phyloP scores from a whole-genome alignment of 176 grass and related monocot genomes.

The Zea luxurians region DNA sequence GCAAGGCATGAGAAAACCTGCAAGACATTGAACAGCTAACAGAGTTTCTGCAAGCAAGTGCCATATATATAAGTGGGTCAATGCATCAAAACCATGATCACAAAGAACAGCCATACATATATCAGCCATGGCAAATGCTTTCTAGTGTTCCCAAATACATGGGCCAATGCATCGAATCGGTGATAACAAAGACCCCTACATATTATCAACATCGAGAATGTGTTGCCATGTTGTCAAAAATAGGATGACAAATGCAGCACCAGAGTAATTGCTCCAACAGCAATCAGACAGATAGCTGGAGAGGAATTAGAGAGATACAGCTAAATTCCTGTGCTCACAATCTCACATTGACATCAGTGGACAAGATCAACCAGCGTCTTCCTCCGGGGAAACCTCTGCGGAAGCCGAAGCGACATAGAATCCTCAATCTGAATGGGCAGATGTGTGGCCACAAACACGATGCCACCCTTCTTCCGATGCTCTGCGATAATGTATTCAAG shows the following conservation, averaged over 20 bases:
- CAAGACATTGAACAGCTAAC: slow-evolving; percentile 6
- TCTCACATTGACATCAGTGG: slow-evolving; percentile 46
- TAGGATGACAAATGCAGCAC: slow-evolving; percentile 27
- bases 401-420: slow-evolving; percentile 77
- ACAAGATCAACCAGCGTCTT: slow-evolving; percentile 86
- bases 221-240: slow-evolving; percentile 32
- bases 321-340: slow-evolving; percentile 28
- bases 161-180: neutral
- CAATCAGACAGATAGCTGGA: slow-evolving; percentile 7
- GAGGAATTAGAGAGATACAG: slow-evolving; percentile 37
- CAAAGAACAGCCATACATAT: slow-evolving; percentile 12
- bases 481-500: slow-evolving; percentile 83
- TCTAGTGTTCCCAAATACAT: neutral
- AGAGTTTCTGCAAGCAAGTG: slow-evolving; percentile 32
- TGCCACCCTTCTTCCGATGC: slow-evolving; percentile 89
- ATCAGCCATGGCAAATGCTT: slow-evolving; percentile 7
- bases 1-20: slow-evolving; percentile 24
- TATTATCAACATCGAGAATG: slow-evolving; percentile 18
- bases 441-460: slow-evolving; percentile 88
- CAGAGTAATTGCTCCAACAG: slow-evolving; percentile 31
- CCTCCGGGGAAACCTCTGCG: slow-evolving; percentile 80
- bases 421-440: slow-evolving; percentile 82
- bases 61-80: neutral
- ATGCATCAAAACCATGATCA: slow-evolving; percentile 17
- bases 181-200: neutral